Conservation (phyloP, 257 asterid species). For the Ocimum tenuiflorum region DNA sequence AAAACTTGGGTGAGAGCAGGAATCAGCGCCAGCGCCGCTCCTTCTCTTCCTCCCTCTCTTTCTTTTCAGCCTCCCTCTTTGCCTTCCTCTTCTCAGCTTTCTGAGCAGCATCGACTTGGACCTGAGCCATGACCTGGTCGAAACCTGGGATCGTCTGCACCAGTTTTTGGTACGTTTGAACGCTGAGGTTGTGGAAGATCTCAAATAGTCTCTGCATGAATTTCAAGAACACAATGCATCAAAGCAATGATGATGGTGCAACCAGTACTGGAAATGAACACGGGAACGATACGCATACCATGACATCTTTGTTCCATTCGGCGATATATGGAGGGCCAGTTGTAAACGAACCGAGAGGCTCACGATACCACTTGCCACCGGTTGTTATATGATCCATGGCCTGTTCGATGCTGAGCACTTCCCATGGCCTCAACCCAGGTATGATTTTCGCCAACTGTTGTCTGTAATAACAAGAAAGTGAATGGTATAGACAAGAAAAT, state of each 20-base stretch:
- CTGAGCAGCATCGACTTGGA: conserved; percentile 29
- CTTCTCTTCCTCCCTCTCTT: conserved; percentile 32
- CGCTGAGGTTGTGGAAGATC: conserved; percentile 37
- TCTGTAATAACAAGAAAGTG: conserved; percentile 34
- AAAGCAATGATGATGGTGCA: neutral
- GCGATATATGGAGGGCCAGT: conserved; percentile 90
- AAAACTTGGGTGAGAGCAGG: neutral
- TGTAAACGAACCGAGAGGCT: conserved; percentile 71
- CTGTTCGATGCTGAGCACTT: conserved; percentile 88
- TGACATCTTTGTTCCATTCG: conserved; percentile 49
- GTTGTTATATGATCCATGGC: conserved; percentile 90
- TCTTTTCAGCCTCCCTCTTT: conserved; percentile 35
- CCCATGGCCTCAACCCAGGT: conserved; percentile 98
- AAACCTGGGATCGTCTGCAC: conserved; percentile 60
- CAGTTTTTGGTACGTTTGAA: conserved; percentile 32
- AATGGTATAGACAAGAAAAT: too few species aligned
- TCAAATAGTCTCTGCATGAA: conserved; percentile 41
- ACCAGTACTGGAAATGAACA: neutral
- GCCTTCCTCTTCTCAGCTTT: conserved; percentile 27
- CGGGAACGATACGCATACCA: conserved; percentile 28
- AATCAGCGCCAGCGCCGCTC: neutral
- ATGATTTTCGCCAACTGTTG: conserved; percentile 48
- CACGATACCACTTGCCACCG: conserved; percentile 84
- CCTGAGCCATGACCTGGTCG: conserved; percentile 40
- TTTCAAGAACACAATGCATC: neutral